Evolutionary conservation across 805 yeast species (phyloP).

Genomic region (Phaffomyces opuntiae): DNA sequence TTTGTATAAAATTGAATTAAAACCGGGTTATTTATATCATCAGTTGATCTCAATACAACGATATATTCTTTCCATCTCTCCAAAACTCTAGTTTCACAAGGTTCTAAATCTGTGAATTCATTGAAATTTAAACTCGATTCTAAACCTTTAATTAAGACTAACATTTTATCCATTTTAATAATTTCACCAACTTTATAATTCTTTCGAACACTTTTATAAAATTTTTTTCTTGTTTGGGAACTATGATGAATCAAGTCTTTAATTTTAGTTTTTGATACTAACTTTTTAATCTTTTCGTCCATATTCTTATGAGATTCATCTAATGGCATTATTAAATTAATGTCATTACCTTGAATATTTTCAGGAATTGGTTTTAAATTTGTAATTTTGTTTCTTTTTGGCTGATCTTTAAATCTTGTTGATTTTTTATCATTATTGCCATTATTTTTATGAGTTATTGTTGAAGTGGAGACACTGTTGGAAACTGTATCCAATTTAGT

Average conservation of each 20-base stretch:
- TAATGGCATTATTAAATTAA: not conserved
- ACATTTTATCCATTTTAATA: conserved; percentile 57
- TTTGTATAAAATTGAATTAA: conserved; percentile 55
- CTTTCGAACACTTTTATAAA: conserved; percentile 24
- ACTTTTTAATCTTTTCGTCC: conserved; percentile 15
- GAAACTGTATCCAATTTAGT: too few relatives aligned
- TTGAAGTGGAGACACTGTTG: too few relatives aligned
- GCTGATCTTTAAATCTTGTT: not conserved
- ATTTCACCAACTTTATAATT: conserved; percentile 50
- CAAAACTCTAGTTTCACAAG: conserved; percentile 45
- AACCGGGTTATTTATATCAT: conserved; percentile 43
- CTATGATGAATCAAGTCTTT: conserved; percentile 8
- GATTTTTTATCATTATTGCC: not conserved
- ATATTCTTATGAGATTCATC: not conserved
- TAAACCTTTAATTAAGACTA: conserved; percentile 50
- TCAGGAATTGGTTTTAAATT: conserved; percentile 5
- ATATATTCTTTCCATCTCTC: conserved; percentile 80
- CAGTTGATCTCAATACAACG: conserved; percentile 64
- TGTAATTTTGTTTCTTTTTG: not conserved
- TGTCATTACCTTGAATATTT: not conserved
- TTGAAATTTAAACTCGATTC: conserved; percentile 13
- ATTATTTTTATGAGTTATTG: too few relatives aligned
- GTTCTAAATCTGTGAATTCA: conserved; percentile 42
- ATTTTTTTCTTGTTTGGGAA: conserved; percentile 12
- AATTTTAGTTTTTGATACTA: conserved; percentile 19